phyloP scores from a whole-genome alignment of 2,329 filamentous ascomycete species.

The Atkinsonella hypoxylon region DNA sequence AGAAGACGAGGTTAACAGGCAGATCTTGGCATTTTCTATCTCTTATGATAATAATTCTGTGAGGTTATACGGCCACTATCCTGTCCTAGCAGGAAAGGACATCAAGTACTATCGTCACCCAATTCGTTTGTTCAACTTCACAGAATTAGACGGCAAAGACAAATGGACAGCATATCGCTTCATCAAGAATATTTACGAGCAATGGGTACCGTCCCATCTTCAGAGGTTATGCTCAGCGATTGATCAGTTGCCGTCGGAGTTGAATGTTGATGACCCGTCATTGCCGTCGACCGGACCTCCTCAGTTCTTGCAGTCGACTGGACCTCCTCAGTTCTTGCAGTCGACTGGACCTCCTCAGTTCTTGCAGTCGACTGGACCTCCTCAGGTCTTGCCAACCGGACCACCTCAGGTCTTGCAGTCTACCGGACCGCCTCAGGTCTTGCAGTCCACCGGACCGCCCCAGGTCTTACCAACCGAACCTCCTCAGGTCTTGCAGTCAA shows the following conservation, averaged over 20 bases:
- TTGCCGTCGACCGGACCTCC: background rate
- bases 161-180: constrained; percentile 1
- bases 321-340: background rate
- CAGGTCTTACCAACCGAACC: background rate
- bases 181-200: constrained; percentile 1
- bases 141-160: constrained; percentile 3
- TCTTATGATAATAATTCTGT: constrained; percentile 19
- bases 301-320: background rate
- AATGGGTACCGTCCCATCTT: background rate
- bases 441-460: background rate
- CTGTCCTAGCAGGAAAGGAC: constrained; percentile 22
- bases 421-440: background rate
- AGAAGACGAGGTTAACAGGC: constrained; percentile 24
- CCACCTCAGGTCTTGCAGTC: too few relatives aligned
- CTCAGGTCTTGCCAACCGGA: too few relatives aligned
- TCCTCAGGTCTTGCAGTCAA: background rate
- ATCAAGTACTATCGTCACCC: constrained; percentile 26
- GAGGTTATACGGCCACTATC: constrained; percentile 29
- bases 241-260: background rate
- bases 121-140: constrained; percentile 23
- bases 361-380: background rate
- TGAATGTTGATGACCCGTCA: background rate
- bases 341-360: background rate
- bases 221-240: background rate
- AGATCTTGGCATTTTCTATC: constrained; percentile 32